Evolutionary conservation across 495 filamentous ascomycete species (phyloP), one percentile per base, ranked within the genome.

Genomic region (Chaetomium cochliodes): DNA sequence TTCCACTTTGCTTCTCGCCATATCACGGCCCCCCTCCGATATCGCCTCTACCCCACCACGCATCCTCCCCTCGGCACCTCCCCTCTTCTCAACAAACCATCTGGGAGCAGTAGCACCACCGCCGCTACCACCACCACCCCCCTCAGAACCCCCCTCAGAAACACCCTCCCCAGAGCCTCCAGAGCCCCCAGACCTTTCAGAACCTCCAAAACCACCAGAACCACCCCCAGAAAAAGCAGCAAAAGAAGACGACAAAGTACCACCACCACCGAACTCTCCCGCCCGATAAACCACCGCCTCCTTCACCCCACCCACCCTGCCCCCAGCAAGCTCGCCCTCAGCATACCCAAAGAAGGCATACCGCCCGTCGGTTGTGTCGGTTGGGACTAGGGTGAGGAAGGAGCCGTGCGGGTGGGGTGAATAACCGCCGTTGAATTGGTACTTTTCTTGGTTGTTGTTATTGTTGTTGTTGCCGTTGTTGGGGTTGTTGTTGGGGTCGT

Each of bases 281-380:
- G 16, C 44, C 2, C 2, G 44, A 47, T 47, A 47, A n/a, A 22
- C 44, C 2, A 6, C 44, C n/a, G 3, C 44, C 44, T 9, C 7
- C 44, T 15, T 22, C 44, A 20, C n/a, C 44, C n/a, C 26, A 15
- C 5, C 52, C 18, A 23, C 18, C 25, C n/a, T 3, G 2, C 30
- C 58, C 7, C 23, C 25, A 23, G 58, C 60, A 15, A 78, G 53
- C 25, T 62, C 67, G 12, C 7, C 23, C 37, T 75, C 74, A 0
- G 22, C 41, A 50, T 62, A 75, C n/a, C 59, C 69, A 56, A 74
- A 75, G 54, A 65, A 78, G 0, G 72, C 69, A 23, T 64, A 26
- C 9, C 42, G 53, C 1, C 50, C 25, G 5, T 60, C 3, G 2
- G 13, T 37, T 3, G n/a, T 5, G 44, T 74, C 69, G 8, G 62